Evolutionary conservation across 1,139 yeast species (phyloP).

Genomic region (Chernovozyma sophiae-reginae): DNA sequence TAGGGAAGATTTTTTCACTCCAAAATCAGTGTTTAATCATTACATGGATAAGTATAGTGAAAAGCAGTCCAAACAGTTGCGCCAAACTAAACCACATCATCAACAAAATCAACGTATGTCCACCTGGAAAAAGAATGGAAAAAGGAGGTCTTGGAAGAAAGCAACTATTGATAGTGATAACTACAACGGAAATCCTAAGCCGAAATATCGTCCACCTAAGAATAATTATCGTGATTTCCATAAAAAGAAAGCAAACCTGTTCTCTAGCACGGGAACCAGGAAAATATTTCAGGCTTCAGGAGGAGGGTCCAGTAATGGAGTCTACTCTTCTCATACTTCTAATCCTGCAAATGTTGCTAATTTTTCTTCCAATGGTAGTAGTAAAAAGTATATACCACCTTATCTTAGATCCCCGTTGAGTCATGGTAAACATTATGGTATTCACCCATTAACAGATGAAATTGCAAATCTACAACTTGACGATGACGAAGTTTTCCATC

Average conservation of each 20-base stretch:
- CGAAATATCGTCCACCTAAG: constrained; percentile 4
- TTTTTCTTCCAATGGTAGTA: background rate
- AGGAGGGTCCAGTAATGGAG: background rate
- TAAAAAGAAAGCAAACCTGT: constrained; percentile 6
- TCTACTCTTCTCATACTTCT: background rate
- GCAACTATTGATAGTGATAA: constrained; percentile 10
- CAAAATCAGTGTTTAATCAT: constrained; percentile 67
- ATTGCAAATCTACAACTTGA: constrained; percentile 31
- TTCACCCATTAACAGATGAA: constrained; percentile 36
- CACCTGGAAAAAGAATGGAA: constrained; percentile 31
- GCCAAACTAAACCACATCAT: constrained; percentile 4
- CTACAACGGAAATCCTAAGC: constrained; percentile 9
- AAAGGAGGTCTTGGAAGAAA: constrained; percentile 30
- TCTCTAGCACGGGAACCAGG: background rate
- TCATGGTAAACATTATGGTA: constrained; percentile 29
- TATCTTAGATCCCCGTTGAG: constrained; percentile 37
- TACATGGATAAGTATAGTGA: constrained; percentile 67
- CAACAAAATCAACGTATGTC: constrained; percentile 15
- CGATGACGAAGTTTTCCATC: constrained; percentile 41
- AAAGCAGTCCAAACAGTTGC: constrained; percentile 13
- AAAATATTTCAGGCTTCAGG: background rate
- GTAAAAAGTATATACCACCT: constrained; percentile 44
- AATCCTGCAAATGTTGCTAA: background rate
- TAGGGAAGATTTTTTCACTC: constrained; percentile 73
- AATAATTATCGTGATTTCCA: constrained; percentile 7